Conservation (phyloP, 78 protist species). For the Cavenderia fasciculata region DNA sequence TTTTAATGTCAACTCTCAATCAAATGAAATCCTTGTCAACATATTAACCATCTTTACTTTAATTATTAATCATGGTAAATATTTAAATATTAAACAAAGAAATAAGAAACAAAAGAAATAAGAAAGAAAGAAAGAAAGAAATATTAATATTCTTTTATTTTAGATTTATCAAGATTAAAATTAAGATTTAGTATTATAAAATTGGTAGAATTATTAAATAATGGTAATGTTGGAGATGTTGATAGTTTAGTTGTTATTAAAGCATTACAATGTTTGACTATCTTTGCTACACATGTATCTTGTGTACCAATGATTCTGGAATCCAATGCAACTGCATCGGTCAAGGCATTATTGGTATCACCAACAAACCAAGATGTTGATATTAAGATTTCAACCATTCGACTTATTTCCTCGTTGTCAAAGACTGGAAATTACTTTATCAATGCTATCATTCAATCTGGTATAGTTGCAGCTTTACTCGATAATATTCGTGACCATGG, state of each 20-base stretch:
- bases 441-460: background rate
- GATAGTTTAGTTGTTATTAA: background rate
- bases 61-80: conserved; percentile 7
- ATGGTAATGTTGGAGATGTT: background rate
- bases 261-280: background rate
- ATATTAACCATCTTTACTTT: background rate
- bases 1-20: background rate
- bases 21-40: background rate
- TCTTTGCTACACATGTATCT: conserved; percentile 4
- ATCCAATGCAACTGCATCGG: background rate
- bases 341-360: background rate
- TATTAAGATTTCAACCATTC: background rate
- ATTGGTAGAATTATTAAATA: conserved; percentile 27
- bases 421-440: background rate
- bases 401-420: background rate
- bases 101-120: too few species aligned
- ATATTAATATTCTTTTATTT: background rate
- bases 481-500: background rate
- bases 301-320: conserved; percentile 13
- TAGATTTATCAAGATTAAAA: conserved; percentile 36
- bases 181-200: conserved; percentile 1
- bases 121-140: too few species aligned
- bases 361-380: background rate
- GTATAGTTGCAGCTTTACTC: background rate
- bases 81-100: too few species aligned